Base-by-base conservation (phyloP, 2,329 filamentous ascomycete genomes). In the Fusarium sp. region DNA sequence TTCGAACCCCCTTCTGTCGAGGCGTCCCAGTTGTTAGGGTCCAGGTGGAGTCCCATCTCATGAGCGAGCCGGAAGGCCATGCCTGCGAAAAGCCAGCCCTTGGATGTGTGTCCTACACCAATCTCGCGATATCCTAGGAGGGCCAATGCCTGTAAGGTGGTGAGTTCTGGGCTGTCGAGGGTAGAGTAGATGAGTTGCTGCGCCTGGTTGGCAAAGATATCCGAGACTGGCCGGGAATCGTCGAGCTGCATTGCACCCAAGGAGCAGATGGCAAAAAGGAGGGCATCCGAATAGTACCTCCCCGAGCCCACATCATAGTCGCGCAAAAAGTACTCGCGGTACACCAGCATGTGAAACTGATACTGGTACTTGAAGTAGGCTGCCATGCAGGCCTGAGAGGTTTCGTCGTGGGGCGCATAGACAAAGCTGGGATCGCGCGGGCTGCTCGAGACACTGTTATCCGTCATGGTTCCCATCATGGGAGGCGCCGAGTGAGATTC, bases 21-120 rank as follows among this genome's bases (percentile, higher is more conserved):
- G 23, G 78, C 77, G 46, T 82, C 79, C 85, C 84, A 86, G 66
- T 86, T 86, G 53, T 79, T 84, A 1, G 85, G 85, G 52, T 87
- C 85, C 1, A 87, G 78, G 67, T 87, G 85, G 15, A 87, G 77
- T 1, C 85, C 85, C 85, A 87, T 87, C 67, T 85, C 85, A 53
- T 86, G 84, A 1, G 84, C 82, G 13, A 87, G 77, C 6, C 85
- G 81, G 66, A 85, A 87, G 9, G 84, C 84, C 84, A 87, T 86
- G 48, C 84, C 84, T 30, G 83, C 85, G 55, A 84, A 86, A 2
- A 86, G 75, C 85, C 85, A 87, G 12, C 85, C 84, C 56, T 85
- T 86, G 16, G 84, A 86, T 3, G 80, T 76, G n/a, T 81, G 80
- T 0, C 84, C 83, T 23, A 81, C 80, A 4, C 84, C 84, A 43